phyloP scores from a whole-genome alignment of 495 filamentous ascomycete genomes.

The Aspergillus wentii region DNA sequence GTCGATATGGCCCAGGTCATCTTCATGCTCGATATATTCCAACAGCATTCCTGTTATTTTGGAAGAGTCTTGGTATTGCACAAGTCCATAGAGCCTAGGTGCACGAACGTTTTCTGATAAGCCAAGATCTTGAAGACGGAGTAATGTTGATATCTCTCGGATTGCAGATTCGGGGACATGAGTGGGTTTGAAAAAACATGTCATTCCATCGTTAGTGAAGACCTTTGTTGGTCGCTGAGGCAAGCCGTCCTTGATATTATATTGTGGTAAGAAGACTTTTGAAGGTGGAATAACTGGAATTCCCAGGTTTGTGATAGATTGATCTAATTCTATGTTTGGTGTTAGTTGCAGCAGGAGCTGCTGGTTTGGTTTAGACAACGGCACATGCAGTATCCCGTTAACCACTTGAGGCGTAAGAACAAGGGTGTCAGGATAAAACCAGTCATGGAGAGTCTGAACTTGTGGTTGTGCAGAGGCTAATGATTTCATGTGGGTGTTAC shows the following conservation, averaged over 20 bases:
- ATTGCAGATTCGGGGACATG: background rate
- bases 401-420: background rate
- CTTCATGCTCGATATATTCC: slow-evolving; percentile 5
- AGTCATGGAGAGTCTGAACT: slow-evolving; percentile 2
- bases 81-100: background rate
- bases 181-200: background rate
- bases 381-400: background rate
- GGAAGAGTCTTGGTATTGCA: background rate
- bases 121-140: background rate
- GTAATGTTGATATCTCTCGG: slow-evolving; percentile 1
- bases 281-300: background rate
- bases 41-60: background rate
- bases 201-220: background rate
- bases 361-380: background rate
- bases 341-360: background rate
- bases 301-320: background rate
- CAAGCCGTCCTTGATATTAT: background rate
- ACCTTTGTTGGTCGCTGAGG: slow-evolving; percentile 2
- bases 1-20: slow-evolving; percentile 5
- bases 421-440: background rate
- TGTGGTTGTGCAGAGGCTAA: background rate
- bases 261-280: background rate
- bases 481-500: slow-evolving; percentile 1
- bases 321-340: background rate
- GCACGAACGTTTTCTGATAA: background rate